Conservation (phyloP, 2,329 filamentous ascomycete species). For the Aspergillus tamarii region DNA sequence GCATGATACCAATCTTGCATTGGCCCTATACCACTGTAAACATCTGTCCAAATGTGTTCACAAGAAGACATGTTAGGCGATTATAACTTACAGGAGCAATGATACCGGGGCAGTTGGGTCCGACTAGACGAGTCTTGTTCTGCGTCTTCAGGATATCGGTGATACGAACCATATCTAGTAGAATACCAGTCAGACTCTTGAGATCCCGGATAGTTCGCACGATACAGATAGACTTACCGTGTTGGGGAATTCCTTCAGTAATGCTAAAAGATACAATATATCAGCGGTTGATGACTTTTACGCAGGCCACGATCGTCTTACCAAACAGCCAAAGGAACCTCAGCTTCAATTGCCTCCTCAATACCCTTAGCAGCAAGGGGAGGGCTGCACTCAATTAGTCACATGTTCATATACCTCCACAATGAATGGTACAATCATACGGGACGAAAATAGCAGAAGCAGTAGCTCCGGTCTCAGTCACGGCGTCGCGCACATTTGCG, state of each 20-base stretch:
- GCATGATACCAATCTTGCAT: conserved; percentile 99
- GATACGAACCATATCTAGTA: conserved; percentile 94
- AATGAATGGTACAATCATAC: conserved; percentile 52
- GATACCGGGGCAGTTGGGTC: conserved; percentile 97
- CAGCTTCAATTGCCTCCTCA: conserved; percentile 90
- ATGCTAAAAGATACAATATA: conserved; percentile 56
- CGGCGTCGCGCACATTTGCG: conserved; percentile 81
- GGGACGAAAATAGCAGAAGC: conserved; percentile 97
- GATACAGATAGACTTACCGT: conserved; percentile 64
- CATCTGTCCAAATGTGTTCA: not conserved
- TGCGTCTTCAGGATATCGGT: conserved; percentile 97
- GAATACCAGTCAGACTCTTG: conserved; percentile 22
- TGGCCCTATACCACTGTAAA: conserved; percentile 63
- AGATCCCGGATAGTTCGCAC: not conserved
- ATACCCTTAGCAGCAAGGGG: conserved; percentile 92
- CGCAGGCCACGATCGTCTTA: conserved; percentile 32
- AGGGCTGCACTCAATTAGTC: conserved; percentile 61
- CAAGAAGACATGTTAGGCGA: not conserved
- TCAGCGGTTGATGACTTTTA: conserved; percentile 20
- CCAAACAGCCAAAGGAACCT: conserved; percentile 93
- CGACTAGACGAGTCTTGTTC: conserved; percentile 93
- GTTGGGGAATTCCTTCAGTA: conserved; percentile 96
- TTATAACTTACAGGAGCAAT: conserved; percentile 68
- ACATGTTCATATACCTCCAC: conserved; percentile 8
- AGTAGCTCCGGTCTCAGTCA: conserved; percentile 86